Conservation (phyloP, 768 basidiomycete species). For the Mycena galericulata region DNA sequence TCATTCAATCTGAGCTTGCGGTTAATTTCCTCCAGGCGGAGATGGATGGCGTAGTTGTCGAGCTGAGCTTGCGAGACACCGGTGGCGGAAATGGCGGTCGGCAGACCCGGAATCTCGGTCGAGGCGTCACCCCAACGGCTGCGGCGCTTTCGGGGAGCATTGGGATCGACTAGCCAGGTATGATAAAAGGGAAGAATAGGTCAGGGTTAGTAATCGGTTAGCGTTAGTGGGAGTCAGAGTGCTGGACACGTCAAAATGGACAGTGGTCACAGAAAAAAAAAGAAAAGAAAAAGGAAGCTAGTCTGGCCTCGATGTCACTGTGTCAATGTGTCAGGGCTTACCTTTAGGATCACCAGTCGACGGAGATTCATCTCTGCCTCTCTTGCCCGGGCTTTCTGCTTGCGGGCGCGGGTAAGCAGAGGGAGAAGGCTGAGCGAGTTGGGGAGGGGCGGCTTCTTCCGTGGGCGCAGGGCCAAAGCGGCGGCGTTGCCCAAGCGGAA, state of each 20-base stretch:
- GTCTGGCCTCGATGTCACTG: slow-evolving; percentile 52
- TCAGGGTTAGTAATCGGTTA: slow-evolving; percentile 56
- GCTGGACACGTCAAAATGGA: slow-evolving; percentile 53
- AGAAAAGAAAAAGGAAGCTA: slow-evolving; percentile 39
- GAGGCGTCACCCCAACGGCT: slow-evolving; percentile 98
- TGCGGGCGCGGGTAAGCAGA: slow-evolving; percentile 83
- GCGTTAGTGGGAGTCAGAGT: slow-evolving; percentile 64
- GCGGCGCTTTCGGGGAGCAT: slow-evolving; percentile 92
- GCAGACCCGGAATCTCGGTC: slow-evolving; percentile 90
- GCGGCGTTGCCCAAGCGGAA: slow-evolving; percentile 88
- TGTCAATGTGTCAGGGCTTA: slow-evolving; percentile 63
- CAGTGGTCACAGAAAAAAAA: slow-evolving; percentile 34
- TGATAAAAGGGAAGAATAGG: slow-evolving; percentile 40
- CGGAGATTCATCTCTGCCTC: slow-evolving; percentile 77
- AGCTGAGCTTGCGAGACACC: slow-evolving; percentile 97
- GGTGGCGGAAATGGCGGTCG: slow-evolving; percentile 92
- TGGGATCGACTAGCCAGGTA: slow-evolving; percentile 73
- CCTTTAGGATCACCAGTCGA: slow-evolving; percentile 74
- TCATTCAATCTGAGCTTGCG: slow-evolving; percentile 94
- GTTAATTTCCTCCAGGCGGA: slow-evolving; percentile 97
- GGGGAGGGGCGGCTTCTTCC: slow-evolving; percentile 86
- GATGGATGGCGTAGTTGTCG: slow-evolving; percentile 97
- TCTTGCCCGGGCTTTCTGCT: slow-evolving; percentile 67
- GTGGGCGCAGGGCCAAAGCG: slow-evolving; percentile 91
- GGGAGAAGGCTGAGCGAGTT: slow-evolving; percentile 88